Percentiles rank a stretch among this genome's conserved stretches.
Evolutionary conservation across 1,284 basidiomycete species (phyloP).

Genomic region (Lignosus rhinocerotis): DNA sequence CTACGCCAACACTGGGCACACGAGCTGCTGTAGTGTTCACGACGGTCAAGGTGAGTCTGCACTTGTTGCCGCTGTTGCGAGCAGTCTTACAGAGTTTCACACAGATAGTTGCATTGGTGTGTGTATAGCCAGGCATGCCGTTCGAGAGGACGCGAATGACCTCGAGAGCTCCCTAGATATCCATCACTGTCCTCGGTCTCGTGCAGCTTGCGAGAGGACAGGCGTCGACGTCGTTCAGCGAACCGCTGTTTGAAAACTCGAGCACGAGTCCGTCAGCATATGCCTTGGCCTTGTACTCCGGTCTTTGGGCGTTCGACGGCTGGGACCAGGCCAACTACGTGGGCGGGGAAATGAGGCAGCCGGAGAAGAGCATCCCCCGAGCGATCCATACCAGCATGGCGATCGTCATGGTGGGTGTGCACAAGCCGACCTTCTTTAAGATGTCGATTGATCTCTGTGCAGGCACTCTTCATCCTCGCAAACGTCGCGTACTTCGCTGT

Average conservation of each 20-base stretch:
- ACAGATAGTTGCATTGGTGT: slow-evolving; percentile 60
- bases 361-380: slow-evolving; percentile 84
- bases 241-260: slow-evolving; percentile 73
- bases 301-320: slow-evolving; percentile 94
- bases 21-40: slow-evolving; percentile 87
- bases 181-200: slow-evolving; percentile 73
- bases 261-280: slow-evolving; percentile 82
- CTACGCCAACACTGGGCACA: slow-evolving; percentile 78
- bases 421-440: not conserved
- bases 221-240: slow-evolving; percentile 62
- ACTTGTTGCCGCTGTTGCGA: not conserved
- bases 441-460: not conserved
- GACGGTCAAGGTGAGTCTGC: slow-evolving; percentile 69
- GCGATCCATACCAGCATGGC: slow-evolving; percentile 89
- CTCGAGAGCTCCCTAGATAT: slow-evolving; percentile 44
- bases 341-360: slow-evolving; percentile 87
- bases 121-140: slow-evolving; percentile 11
- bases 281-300: slow-evolving; percentile 93
- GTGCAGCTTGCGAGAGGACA: slow-evolving; percentile 71
- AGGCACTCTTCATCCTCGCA: slow-evolving; percentile 77
- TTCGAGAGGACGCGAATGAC: not conserved
- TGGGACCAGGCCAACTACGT: slow-evolving; percentile 93
- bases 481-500: slow-evolving; percentile 94
- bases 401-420: slow-evolving; percentile 61
- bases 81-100: not conserved